Base-by-base conservation (phyloP, 345 rosid genomes). In the Salix arbutifolia region DNA sequence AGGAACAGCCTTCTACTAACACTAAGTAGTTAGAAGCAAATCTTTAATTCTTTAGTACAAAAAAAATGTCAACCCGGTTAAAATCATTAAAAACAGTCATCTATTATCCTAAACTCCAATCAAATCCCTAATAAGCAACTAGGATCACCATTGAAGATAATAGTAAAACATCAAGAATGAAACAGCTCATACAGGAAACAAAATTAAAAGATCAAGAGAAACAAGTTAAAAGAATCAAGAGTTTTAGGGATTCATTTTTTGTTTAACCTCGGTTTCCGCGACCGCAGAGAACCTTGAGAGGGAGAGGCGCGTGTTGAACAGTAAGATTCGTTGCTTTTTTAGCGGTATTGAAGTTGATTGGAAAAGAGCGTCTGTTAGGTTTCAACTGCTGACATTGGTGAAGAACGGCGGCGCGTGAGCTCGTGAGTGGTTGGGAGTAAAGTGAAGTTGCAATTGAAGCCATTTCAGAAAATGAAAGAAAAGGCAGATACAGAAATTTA, bases 361-460 rank as follows among this genome's bases (percentile, higher is more conserved):
- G 86, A 64, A 85, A 77, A 25, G 86, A 83, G 79, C 79, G 48
- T n/a, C 46, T 19, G 19, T 26, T 35, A 33, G 65, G 64, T 56
- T 7, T 48, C 40, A 69, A 72, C 37, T 56, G 5, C 81, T 23
- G 28, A 73, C 53, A 53, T 82, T 76, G 80, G 70, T 75, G 53
- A 60, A 76, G 58, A 61, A 44, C 4, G 42, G 71, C 19, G 61
- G 75, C 37, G 80, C 75, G 78, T 17, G 76, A 65, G 6, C 72
- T 28, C 65, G 78, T 17, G 12, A 48, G 73, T 73, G 71, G 16
- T 26, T 74, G 56, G 13, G 74, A 37, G 33, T 23, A 44, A 4
- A 72, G 14, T 6, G 74, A 13, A 16, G 73, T 21, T 19, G 81
- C 68, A 52, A 82, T 38, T 73, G 85, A 52, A 65, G 85, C 82